Conservation (phyloP, 2,329 filamentous ascomycete species). For the Trichoderma koningiopsis region DNA sequence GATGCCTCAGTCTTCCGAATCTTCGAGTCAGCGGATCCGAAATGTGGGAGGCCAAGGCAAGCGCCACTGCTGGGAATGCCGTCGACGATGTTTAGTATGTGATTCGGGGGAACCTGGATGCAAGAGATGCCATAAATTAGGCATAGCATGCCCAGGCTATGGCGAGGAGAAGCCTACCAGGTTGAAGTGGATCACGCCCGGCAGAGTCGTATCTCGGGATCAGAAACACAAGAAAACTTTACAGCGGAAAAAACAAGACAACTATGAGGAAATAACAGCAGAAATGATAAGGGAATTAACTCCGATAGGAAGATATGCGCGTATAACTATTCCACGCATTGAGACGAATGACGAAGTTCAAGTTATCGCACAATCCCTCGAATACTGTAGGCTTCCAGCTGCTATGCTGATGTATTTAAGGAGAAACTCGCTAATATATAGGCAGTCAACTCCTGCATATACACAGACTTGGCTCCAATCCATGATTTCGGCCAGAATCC, state of each 20-base stretch:
- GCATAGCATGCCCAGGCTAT: not conserved
- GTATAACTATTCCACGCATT: not conserved
- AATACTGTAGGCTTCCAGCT: not conserved
- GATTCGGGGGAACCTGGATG: not conserved
- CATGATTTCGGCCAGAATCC: slow-evolving; percentile 3
- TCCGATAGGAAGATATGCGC: not conserved
- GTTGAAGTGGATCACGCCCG: slow-evolving; percentile 7
- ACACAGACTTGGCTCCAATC: not conserved
- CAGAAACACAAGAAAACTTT: not conserved
- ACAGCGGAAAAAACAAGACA: not conserved
- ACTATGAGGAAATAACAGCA: not conserved
- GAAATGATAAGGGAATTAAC: not conserved
- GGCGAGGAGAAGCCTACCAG: slow-evolving; percentile 1
- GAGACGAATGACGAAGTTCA: not conserved
- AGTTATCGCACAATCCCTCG: not conserved
- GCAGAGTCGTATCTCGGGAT: slow-evolving; percentile 6
- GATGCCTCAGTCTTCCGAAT: not conserved
- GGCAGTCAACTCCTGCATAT: slow-evolving; percentile 10
- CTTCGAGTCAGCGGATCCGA: not conserved
- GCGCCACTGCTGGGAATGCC: slow-evolving; percentile 18
- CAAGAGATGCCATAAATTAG: not conserved
- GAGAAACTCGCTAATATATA: not conserved
- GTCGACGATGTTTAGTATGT: slow-evolving; percentile 1
- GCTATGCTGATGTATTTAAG: not conserved
- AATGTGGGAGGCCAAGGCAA: not conserved